These are phyloP conservation scores for Begonia peltatifolia DNA, from an alignment of 306 rosid genomes.

Conservation along the genomic window DNA sequence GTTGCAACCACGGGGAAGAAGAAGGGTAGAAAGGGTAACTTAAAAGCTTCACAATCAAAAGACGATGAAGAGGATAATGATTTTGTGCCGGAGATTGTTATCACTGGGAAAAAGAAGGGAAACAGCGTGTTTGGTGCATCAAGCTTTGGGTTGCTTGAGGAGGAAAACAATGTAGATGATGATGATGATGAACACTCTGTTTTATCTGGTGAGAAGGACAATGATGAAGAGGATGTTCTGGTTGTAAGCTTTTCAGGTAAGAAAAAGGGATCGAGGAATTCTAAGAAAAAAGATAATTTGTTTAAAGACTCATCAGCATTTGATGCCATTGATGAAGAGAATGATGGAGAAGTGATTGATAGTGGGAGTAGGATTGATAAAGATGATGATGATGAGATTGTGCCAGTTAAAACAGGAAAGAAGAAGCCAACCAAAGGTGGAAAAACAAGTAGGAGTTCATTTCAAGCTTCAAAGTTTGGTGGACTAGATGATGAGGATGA, in stretches of 20 bases:
- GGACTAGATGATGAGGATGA: conserved; percentile 36
- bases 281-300: conserved; percentile 40
- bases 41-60: conserved; percentile 22
- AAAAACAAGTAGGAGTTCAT: conserved; percentile 28
- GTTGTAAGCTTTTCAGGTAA: conserved; percentile 40
- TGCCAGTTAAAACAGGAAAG: conserved; percentile 45
- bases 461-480: conserved; percentile 27
- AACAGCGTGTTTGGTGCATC: conserved; percentile 29
- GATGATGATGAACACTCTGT: background rate
- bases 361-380: conserved; percentile 6
- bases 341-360: conserved; percentile 32
- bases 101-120: conserved; percentile 77
- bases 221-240: conserved; percentile 25
- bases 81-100: conserved; percentile 30
- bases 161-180: conserved; percentile 14
- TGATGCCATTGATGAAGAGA: conserved; percentile 40
- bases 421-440: conserved; percentile 62
- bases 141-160: conserved; percentile 58
- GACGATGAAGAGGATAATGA: conserved; percentile 30
- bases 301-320: conserved; percentile 26
- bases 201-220: too few species aligned
- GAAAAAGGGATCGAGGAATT: conserved; percentile 47
- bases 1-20: conserved; percentile 36
- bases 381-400: conserved; percentile 26
- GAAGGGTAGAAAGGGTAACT: conserved; percentile 58